Conservation (phyloP, 2,329 filamentous ascomycete genomes). For the Phialophora chinensis region DNA sequence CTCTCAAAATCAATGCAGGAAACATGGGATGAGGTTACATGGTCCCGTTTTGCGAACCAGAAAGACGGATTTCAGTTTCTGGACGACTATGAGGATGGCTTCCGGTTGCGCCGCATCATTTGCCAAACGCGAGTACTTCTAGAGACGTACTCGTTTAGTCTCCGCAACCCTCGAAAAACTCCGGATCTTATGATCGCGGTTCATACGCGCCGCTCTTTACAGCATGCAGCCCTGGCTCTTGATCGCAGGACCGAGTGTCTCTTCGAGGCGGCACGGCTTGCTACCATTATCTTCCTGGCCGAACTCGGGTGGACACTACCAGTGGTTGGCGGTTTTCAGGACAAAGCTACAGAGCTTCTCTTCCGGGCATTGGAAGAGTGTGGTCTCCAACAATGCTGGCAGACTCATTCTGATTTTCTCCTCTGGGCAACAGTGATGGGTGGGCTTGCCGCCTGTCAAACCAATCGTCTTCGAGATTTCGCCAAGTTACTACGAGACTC, state of each 20-base stretch:
- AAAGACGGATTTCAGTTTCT: constrained; percentile 15
- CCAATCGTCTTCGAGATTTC: neutral
- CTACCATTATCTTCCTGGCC: constrained; percentile 11
- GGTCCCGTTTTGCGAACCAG: constrained; percentile 2
- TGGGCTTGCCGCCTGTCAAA: constrained; percentile 12
- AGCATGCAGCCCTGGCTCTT: constrained; percentile 6
- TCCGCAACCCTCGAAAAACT: constrained; percentile 9
- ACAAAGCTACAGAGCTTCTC: constrained; percentile 12
- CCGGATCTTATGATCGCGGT: constrained; percentile 13
- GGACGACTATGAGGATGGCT: neutral
- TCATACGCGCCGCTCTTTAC: constrained; percentile 15
- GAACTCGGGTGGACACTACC: constrained; percentile 14
- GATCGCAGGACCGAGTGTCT: constrained; percentile 2
- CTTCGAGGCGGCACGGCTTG: constrained; percentile 10
- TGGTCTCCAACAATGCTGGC: neutral
- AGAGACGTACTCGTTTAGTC: constrained; percentile 11
- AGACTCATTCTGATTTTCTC: constrained; percentile 16
- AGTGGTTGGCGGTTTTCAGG: constrained; percentile 13
- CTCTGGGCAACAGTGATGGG: constrained; percentile 12
- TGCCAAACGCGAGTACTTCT: constrained; percentile 7
- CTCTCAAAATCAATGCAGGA: constrained; percentile 4
- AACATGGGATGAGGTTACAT: constrained; percentile 14
- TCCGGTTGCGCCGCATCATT: constrained; percentile 4
- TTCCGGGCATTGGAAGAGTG: constrained; percentile 6
- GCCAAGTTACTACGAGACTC: neutral